Evolutionary conservation across 2,329 filamentous ascomycete species (phyloP), one percentile per base, ranked within the genome.

Genomic region (Remersonia thermophila): DNA sequence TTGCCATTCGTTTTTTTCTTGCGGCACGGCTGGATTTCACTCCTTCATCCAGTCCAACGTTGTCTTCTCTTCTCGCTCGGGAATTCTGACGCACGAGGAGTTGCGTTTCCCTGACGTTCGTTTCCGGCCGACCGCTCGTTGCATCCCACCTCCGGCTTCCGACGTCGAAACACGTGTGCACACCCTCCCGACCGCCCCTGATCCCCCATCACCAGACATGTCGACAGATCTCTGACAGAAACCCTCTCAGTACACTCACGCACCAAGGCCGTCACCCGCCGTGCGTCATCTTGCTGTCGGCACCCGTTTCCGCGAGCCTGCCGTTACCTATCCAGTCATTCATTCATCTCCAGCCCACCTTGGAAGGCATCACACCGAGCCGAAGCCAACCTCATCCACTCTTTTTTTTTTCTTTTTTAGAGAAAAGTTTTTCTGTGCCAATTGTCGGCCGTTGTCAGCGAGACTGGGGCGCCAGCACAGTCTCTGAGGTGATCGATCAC

Each of bases 211-310:
- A 30, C 36, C 40, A 39, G 40, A 41, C 36, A 39, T 39, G 42
- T 42, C 37, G 41, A 45, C 36, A 37, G 28, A 33, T 42, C 45
- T 50, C 49, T 48, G 38, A 51, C 47, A 38, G 20, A 18, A 42
- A 33, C 27, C 27, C 27, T 35, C 36, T 35, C 38, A 36, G 39
- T 39, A 39, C 38, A 31, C 16, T 14, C 34, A 27, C 17, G 26
- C 11, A 25, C 33, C 23, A 36, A 41, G 30, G 8, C 9, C 8
- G 5, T 23, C 33, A 25, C 15, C 31, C 38, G 17, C 32, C n/a
- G 20, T 23, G 20, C 20, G 20, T 38, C 31, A 35, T 30, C 29
- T 33, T 18, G 23, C 35, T 33, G 40, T 31, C 12, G 36, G 17
- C 34, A 32, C 29, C 34, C 38, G 27, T 36, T 33, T 36, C 15